Base-by-base conservation (phyloP, 495 filamentous ascomycete species). In the Hypomontagnella monticulosa region DNA sequence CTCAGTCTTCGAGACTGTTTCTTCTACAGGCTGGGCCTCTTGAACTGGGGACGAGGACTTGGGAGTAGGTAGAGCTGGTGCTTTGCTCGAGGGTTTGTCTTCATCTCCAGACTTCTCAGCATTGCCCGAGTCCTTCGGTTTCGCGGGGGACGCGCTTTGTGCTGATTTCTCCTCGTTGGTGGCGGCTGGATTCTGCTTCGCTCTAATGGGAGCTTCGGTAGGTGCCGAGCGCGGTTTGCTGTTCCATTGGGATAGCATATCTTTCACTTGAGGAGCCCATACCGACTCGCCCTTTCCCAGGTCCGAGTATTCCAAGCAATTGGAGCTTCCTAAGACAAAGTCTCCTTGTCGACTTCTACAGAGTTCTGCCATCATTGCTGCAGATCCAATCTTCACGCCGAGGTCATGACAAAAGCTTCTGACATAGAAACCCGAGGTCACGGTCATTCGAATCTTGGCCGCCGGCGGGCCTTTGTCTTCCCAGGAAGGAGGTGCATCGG, bases 381-480 rank as follows among this genome's bases (percentile, higher is more conserved):
- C 86, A 33, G 91, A 96, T 19, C 88, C 88, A 9, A 96, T 78
- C 41, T 93, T 91, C 66, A 87, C 84, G 14, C 95, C 95, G 27
- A 99, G 82, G 69, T 99, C 96, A 69, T 98, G 93, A 54, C 91
- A 91, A 41, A 99, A 83, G 33, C 89, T 93, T 54, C 95, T 91
- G 38, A 99, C 95, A 77, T 99, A 99, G 82, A 98, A 99, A 40
- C 95, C 95, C 3, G 93, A 97, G 4, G 93, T 89, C 38, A 97
- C 95, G 0, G 90, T 96, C 91, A 99, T 92, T 55, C 88, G 86
- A 48, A 99, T 84, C 72, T 84, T 90, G 38, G 87, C 88, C 6
- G 93, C 93, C 1, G 92, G 86, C 6, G 89, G 87, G 6, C 80
- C 82, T 61, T 84, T 80, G 49, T 75, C 77, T 27, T 77, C 76